These are phyloP conservation scores for Paramecium caudatum DNA, from an alignment of 73 alveolate species.

Conservation along the genomic window DNA sequence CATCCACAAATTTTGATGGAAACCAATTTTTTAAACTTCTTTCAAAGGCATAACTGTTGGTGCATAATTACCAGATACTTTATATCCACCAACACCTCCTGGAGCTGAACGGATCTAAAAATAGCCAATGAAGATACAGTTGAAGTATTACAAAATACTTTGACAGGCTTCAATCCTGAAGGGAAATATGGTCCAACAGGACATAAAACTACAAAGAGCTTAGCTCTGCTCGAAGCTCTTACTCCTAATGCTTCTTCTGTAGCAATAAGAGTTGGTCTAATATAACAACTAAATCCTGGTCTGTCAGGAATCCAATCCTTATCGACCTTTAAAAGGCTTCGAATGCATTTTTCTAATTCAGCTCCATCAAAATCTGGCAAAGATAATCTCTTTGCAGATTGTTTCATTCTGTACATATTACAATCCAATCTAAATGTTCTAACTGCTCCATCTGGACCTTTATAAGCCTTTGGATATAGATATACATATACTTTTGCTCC, in stretches of 20 bases:
- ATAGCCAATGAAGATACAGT: conserved; percentile 12
- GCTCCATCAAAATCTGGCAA: conserved; percentile 84
- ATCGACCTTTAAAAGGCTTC: conserved; percentile 81
- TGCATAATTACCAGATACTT: conserved; percentile 88
- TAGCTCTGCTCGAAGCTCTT: conserved; percentile 81
- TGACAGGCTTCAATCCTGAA: conserved; percentile 84
- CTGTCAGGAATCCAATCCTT: conserved; percentile 88
- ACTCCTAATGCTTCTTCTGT: conserved; percentile 87
- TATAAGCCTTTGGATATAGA: conserved; percentile 76
- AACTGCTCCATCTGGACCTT: conserved; percentile 68
- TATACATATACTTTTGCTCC: conserved; percentile 76
- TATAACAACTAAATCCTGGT: conserved; percentile 85
- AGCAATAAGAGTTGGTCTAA: conserved; percentile 92
- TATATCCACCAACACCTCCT: conserved; percentile 86
- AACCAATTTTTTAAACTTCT: conserved; percentile 85
- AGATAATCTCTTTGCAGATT: conserved; percentile 79
- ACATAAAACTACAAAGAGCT: conserved; percentile 80
- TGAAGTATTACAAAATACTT: conserved; percentile 79
- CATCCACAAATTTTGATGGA: conserved; percentile 87
- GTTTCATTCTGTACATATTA: conserved; percentile 83
- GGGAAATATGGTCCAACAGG: conserved; percentile 96
- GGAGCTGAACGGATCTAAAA: conserved; percentile 86
- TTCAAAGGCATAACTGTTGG: conserved; percentile 83
- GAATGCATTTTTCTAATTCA: conserved; percentile 82
- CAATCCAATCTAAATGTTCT: conserved; percentile 80